Conservation (phyloP, 2,329 filamentous ascomycete genomes). For the Scortechinia acanthostroma region DNA sequence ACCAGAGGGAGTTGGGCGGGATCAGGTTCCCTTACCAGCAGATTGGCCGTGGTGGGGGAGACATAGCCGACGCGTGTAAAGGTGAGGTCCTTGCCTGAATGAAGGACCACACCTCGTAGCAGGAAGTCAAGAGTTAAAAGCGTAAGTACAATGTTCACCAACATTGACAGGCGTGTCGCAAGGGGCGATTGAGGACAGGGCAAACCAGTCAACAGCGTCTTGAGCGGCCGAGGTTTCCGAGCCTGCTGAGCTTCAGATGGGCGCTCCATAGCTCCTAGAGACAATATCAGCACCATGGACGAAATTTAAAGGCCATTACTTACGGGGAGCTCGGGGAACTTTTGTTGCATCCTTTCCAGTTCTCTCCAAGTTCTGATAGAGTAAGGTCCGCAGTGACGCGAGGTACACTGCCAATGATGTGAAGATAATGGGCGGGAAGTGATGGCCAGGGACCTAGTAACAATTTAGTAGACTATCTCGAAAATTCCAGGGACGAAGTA, state of each 20-base stretch:
- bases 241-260: too few relatives aligned
- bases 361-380: too few relatives aligned
- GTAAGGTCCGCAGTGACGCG: background rate
- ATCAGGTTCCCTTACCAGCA: constrained; percentile 56
- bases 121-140: constrained; percentile 36
- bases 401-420: background rate
- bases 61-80: constrained; percentile 61
- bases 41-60: constrained; percentile 47
- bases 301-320: too few relatives aligned
- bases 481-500: background rate
- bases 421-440: background rate
- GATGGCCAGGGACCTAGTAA: background rate
- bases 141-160: background rate
- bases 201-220: background rate
- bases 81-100: constrained; percentile 46
- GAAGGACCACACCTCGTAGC: constrained; percentile 42
- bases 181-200: background rate
- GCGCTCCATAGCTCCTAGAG: background rate
- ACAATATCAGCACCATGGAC: too few relatives aligned
- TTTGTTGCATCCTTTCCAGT: too few relatives aligned
- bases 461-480: background rate
- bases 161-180: background rate
- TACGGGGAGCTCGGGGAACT: too few relatives aligned
- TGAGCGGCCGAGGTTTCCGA: background rate
- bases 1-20: constrained; percentile 40